Conservation (phyloP, 176 grass and related monocot species). For the Rhynchospora tenuis region DNA sequence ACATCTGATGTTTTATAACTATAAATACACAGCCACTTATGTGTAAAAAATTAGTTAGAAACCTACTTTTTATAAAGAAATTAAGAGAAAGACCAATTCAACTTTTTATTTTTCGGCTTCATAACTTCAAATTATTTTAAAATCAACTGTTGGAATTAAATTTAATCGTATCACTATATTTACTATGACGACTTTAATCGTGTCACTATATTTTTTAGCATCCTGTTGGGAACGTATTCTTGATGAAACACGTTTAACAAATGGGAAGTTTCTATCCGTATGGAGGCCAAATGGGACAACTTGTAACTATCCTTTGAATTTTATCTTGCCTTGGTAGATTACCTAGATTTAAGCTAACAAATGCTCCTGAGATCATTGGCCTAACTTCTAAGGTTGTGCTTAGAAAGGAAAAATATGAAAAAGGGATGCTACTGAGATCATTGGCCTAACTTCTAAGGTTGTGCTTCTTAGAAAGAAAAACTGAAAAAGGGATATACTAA, state of each 20-base stretch:
- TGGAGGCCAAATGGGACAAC: slow-evolving; percentile 1
- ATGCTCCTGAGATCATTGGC: background rate
- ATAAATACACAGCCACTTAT: background rate
- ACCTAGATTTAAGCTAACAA: slow-evolving; percentile 13
- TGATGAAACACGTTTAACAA: slow-evolving; percentile 7
- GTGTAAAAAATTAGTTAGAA: background rate
- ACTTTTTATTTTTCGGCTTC: background rate
- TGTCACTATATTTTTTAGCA: too few relatives aligned
- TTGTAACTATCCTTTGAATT: background rate
- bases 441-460: too few relatives aligned
- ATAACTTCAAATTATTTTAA: background rate
- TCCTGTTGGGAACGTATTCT: too few relatives aligned
- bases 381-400: background rate
- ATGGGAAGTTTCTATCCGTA: background rate
- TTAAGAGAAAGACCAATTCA: background rate
- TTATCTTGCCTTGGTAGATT: slow-evolving; percentile 5
- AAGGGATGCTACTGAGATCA: background rate
- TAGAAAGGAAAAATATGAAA: background rate
- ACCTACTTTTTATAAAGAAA: background rate
- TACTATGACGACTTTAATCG: too few relatives aligned
- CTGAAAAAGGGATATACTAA: background rate
- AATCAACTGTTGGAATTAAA: too few relatives aligned
- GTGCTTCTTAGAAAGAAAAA: too few relatives aligned
- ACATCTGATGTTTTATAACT: background rate
- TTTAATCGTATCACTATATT: too few relatives aligned